Percentiles rank a stretch among this genome's conserved stretches.
Conservation (phyloP, 1,284 basidiomycete genomes). For the Irpex sp. region DNA sequence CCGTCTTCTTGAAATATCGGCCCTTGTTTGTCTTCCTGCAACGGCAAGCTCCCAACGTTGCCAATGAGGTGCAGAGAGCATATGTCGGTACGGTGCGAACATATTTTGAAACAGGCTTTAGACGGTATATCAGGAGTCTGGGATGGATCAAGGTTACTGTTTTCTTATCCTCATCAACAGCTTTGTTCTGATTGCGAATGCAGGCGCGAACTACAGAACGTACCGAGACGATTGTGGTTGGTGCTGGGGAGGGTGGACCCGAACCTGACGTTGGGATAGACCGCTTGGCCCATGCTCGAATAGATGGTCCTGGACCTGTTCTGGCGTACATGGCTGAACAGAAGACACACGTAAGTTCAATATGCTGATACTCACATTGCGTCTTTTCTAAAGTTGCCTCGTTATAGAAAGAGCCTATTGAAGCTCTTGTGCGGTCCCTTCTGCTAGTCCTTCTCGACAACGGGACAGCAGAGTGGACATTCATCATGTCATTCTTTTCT, state of each 20-base stretch:
- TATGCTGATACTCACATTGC: constrained; percentile 4
- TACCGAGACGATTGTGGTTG: constrained; percentile 50
- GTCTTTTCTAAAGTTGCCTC: constrained; percentile 1
- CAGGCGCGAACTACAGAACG: constrained; percentile 63
- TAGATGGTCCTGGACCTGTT: constrained; percentile 78
- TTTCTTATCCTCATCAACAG: neutral
- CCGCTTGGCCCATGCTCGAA: constrained; percentile 62
- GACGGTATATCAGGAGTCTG: constrained; percentile 84
- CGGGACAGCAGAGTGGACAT: constrained; percentile 85
- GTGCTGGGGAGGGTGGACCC: constrained; percentile 35
- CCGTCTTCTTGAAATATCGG: constrained; percentile 82
- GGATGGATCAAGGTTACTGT: constrained; percentile 65
- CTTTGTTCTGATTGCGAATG: neutral
- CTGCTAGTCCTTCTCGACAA: constrained; percentile 92
- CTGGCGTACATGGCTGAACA: constrained; percentile 86
- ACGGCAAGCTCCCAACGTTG: constrained; percentile 78
- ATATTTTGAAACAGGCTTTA: constrained; percentile 95
- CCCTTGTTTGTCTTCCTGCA: constrained; percentile 85
- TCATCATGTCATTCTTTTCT: constrained; percentile 81
- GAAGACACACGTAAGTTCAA: constrained; percentile 66
- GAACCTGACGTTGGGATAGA: constrained; percentile 41
- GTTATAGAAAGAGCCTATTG: constrained; percentile 75
- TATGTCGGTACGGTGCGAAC: constrained; percentile 83
- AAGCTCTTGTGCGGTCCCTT: constrained; percentile 81
- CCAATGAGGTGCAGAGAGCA: constrained; percentile 85